phyloP scores from a whole-genome alignment of 441 rosid species.

The Rhodomyrtus psidioides region DNA sequence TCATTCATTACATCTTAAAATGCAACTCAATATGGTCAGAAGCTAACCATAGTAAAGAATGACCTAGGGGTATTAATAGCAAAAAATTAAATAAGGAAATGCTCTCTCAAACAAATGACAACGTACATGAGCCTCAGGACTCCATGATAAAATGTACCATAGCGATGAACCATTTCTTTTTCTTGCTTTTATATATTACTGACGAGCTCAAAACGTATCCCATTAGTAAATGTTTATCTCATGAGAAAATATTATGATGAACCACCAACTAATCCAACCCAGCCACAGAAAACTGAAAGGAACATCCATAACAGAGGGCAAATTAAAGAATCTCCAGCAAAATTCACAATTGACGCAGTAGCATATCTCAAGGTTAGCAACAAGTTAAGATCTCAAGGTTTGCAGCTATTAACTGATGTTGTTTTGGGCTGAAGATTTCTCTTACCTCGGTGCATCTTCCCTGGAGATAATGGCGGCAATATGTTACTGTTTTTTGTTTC shows the following conservation, averaged over 20 bases:
- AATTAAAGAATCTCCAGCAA: neutral
- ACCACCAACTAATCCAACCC: neutral
- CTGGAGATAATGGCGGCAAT: conserved; percentile 66
- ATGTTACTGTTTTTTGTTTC: conserved; percentile 40
- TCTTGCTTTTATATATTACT: neutral
- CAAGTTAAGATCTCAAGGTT: neutral
- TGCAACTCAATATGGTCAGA: neutral
- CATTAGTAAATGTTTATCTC: neutral
- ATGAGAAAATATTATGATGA: neutral
- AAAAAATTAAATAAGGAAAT: neutral
- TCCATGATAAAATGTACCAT: neutral
- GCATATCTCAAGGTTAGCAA: neutral
- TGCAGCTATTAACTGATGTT: neutral
- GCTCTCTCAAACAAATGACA: neutral
- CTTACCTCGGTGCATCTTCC: conserved; percentile 80
- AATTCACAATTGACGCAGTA: neutral
- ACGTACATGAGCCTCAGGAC: neutral
- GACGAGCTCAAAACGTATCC: neutral
- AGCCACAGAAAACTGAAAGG: neutral
- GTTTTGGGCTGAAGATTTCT: neutral
- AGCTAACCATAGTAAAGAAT: neutral
- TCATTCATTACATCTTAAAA: neutral
- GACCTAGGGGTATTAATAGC: neutral
- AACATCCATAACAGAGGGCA: neutral
- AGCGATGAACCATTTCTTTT: rapidly evolving